These are phyloP conservation scores for Erythrophleum fordii DNA, from an alignment of 306 rosid genomes.

Conservation along the genomic window DNA sequence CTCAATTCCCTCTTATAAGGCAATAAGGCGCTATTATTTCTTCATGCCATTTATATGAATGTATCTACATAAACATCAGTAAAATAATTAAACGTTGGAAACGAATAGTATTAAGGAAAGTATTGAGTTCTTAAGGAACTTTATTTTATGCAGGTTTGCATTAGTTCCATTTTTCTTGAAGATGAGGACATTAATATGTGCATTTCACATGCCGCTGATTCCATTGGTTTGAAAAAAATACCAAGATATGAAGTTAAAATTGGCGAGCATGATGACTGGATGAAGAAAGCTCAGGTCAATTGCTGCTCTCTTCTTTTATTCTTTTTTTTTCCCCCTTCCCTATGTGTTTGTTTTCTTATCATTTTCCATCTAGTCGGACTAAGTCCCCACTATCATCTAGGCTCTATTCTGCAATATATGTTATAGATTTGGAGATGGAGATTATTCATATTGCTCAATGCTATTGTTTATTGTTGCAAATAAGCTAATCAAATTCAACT, in stretches of 20 bases:
- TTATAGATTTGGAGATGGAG: neutral
- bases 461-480: conserved; percentile 16
- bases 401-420: neutral
- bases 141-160: conserved; percentile 59
- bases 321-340: neutral
- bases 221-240: conserved; percentile 80
- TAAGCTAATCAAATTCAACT: conserved; percentile 23
- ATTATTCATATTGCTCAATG: conserved; percentile 24
- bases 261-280: conserved; percentile 75
- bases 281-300: conserved; percentile 72
- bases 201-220: conserved; percentile 75
- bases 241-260: conserved; percentile 67
- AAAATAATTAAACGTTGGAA: conserved; percentile 8
- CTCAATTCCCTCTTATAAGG: neutral
- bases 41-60: neutral
- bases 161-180: conserved; percentile 68
- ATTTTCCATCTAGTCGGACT: neutral
- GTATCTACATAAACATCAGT: neutral
- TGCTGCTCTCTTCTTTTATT: conserved; percentile 31
- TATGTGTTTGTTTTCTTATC: conserved; percentile 3
- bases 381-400: neutral
- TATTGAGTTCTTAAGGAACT: conserved; percentile 26
- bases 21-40: neutral
- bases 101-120: neutral
- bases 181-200: conserved; percentile 60